Base-by-base conservation (phyloP, 202 grass and related monocot genomes). In the Setaria viridis region DNA sequence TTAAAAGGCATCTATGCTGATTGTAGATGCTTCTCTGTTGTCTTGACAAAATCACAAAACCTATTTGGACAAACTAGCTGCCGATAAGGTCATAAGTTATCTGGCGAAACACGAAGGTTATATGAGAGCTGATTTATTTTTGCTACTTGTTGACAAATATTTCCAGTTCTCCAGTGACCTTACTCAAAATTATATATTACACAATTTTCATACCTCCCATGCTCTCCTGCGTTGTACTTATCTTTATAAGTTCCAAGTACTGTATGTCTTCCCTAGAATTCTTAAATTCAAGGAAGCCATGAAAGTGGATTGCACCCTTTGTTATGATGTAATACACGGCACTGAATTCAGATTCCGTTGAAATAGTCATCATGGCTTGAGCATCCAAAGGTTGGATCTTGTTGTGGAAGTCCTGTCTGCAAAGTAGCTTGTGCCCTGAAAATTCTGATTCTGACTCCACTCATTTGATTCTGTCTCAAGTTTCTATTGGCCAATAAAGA, bases 371-470 rank as follows among this genome's bases (percentile, higher is more conserved):
- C 15, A 65, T 59, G 45, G 20, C 37, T 80, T 74, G 82, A 80
- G 59, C 48, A 72, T 67, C 67, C 46, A 80, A 25, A 81, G 48
- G 67, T 41, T 59, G 14, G 37, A 48, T 77, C 41, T 81, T 82
- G 41, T 65, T 29, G 14, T 45, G 43, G 67, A 78, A 59, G 62
- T 46, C 53, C n/a, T 82, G 55, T 50, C 46, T 62, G 53, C 48
- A 62, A 84, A 69, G 68, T 63, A 76, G 16, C 13, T 70, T 87
- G 62, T 80, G 63, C 56, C 63, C 19, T 0, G 63, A 71, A 81
- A n/a, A 65, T 91, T 91, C 81, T 62, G 73, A 82, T 88, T 85
- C 85, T 60, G n/a, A 29, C 65, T 82, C 85, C 81, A 91, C 77
- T 85, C 56, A 80, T 72, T 77, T 80, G n/a, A 68, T 78, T 85